Evolutionary conservation across 306 rosid species (phyloP).

Genomic region (Lathyrus aphaca): DNA sequence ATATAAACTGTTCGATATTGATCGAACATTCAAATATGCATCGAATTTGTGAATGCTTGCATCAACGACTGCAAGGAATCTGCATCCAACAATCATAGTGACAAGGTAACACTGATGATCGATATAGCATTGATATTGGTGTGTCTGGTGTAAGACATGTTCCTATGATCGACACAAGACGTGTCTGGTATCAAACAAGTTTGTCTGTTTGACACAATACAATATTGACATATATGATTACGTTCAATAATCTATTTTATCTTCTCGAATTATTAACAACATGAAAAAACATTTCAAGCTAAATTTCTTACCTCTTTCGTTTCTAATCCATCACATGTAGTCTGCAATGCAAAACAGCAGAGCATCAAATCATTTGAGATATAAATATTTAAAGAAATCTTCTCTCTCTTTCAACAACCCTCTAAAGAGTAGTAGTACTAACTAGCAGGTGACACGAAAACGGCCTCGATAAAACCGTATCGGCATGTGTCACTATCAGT

Average conservation of each 20-base stretch:
- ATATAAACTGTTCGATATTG: too few relatives aligned
- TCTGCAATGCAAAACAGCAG: slow-evolving; percentile 67
- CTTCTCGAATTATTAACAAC: neutral
- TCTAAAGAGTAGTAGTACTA: too few relatives aligned
- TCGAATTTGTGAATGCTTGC: too few relatives aligned
- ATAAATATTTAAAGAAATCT: slow-evolving; percentile 12
- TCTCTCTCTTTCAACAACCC: too few relatives aligned
- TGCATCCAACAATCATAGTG: neutral
- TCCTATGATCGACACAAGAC: neutral
- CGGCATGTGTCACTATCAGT: too few relatives aligned
- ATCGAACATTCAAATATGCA: too few relatives aligned
- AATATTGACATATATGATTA: neutral
- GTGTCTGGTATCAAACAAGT: neutral
- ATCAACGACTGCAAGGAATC: too few relatives aligned
- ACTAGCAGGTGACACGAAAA: too few relatives aligned
- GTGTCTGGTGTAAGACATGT: neutral
- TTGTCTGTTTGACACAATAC: too few relatives aligned
- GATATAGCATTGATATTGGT: neutral
- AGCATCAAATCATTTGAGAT: slow-evolving; percentile 11
- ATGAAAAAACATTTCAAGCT: slow-evolving; percentile 26
- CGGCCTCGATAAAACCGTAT: too few relatives aligned
- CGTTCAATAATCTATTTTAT: neutral
- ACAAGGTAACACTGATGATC: neutral
- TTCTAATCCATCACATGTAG: slow-evolving; percentile 68
- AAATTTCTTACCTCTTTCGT: slow-evolving; percentile 65